Base-by-base conservation (phyloP, 2,329 filamentous ascomycete species). In the Aspergillus quadrilineatus region DNA sequence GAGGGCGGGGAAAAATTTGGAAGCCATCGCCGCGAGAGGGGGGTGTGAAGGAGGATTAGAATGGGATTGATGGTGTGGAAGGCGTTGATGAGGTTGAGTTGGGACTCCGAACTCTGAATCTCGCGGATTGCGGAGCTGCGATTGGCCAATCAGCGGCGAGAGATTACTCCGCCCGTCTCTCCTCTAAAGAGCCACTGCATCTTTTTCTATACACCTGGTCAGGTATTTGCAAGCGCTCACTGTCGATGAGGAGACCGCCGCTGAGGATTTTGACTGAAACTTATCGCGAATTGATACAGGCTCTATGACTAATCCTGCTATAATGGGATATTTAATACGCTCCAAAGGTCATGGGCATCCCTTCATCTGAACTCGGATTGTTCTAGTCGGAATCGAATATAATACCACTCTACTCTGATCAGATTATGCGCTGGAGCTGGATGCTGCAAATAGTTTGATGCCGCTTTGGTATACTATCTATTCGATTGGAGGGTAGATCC, bases 1-100 rank as follows among this genome's bases (percentile, higher is more conserved):
- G 69, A 89, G 76, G 72, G 88, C 82, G 47, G 90, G 89, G 59
- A 87, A 83, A 72, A 96, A 79, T 81, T 88, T 93, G 75, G 89
- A 92, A 74, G 91, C 89, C 92, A 96, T 96, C 60, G 56, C 68
- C 62, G 66, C 62, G 45, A 46, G 49, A 49, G 55, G 56, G 56
- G 50, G 46, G 53, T 56, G 55, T 39, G 57, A 50, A 54, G 57
- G 46, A 30, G 34, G 50, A 47, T 57, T 53, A 58, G 52, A 55
- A 50, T 57, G 57, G 57, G 57, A 60, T 43, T 52, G 53, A 51
- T 15, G 51, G 45, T 53, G 54, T 48, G 54, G 39, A 7, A 15
- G 10, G 49, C 44, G 50, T 64, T 64, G 63, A 63, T 42, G n/a
- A 22, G 14, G 61, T 59, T 64, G 62, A 60, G 63, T 59, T 60